Base-by-base conservation (phyloP, 176 grass and related monocot genomes). In the Carex myosuroides region DNA sequence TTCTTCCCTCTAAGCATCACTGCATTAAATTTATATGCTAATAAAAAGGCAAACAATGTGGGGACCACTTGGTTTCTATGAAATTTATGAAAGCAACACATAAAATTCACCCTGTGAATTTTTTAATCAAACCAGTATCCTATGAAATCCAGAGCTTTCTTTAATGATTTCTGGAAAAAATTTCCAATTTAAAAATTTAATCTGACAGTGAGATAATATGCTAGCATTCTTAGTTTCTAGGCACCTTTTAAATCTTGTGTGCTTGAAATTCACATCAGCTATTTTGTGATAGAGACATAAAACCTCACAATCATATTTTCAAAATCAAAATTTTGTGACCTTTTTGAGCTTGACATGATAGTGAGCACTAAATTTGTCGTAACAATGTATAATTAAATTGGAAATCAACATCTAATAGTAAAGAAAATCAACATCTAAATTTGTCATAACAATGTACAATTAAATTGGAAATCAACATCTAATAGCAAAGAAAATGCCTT, bases 121-220 rank as follows among this genome's bases (percentile, higher is more conserved):
- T 72, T 21, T 48, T 72, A 68, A 68, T 72, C 10, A 5, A 50
- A 8, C 22, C 46, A 16, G 48, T 17, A 30, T 32, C 73, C 2
- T 48, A 55, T 55, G 50, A 56, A 77, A 77, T 77, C 18, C 73
- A 55, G 46, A 77, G 6, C 6, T 52, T 24, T 13, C 21, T 75
- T 75, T 13, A 53, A 16, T 53, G n/a, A 3, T 75, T 24, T 42
- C 11, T 52, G 26, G 4, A 75, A 75, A 75, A 6, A 14, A 14
- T 20, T 52, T 75, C 20, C 21, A 75, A 76, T 2, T 24, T 9
- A 14, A 75, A 44, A 26, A 26, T 26, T 82, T 16, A 12, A 54
- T 82, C 42, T 53, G 80, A 30, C 41, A 64, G 60, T 67, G 60
- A 83, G 30, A 83, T 67, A 20, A 83, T 33, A 12, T 37, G 29